Evolutionary conservation across 305 asterid species (phyloP).

Genomic region (Fraxinus floribunda): DNA sequence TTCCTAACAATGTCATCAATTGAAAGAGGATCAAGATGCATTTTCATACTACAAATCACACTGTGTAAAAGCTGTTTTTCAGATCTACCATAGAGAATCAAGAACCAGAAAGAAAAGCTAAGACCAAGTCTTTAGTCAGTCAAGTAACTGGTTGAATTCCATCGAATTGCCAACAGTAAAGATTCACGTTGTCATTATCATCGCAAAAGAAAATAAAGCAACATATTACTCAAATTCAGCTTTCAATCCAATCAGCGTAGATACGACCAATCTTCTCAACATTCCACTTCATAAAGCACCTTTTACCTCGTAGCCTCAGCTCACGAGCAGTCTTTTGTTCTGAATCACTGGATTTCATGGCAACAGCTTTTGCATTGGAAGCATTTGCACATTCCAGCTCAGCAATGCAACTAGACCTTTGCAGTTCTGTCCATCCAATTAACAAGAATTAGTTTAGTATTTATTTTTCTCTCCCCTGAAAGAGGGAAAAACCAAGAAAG

Average conservation of each 20-base stretch:
- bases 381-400: constrained; percentile 2
- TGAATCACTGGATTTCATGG: constrained; percentile 22
- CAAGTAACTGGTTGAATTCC: background rate
- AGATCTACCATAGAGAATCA: background rate
- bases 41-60: background rate
- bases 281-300: constrained; percentile 28
- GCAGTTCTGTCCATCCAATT: constrained; percentile 42
- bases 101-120: background rate
- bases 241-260: constrained; percentile 61
- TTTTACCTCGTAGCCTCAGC: constrained; percentile 25
- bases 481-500: background rate
- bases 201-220: background rate
- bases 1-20: background rate
- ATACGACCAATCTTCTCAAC: constrained; percentile 33
- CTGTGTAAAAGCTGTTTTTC: background rate
- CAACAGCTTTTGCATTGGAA: constrained; percentile 12
- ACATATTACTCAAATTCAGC: constrained; percentile 11
- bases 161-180: background rate
- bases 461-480: background rate
- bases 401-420: constrained; percentile 7
- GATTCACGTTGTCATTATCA: background rate
- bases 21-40: background rate
- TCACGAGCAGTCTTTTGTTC: constrained; percentile 15
- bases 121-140: background rate
- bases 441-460: constrained; percentile 13